phyloP scores from a whole-genome alignment of 345 rosid species.

The Boechera divaricarpa region DNA sequence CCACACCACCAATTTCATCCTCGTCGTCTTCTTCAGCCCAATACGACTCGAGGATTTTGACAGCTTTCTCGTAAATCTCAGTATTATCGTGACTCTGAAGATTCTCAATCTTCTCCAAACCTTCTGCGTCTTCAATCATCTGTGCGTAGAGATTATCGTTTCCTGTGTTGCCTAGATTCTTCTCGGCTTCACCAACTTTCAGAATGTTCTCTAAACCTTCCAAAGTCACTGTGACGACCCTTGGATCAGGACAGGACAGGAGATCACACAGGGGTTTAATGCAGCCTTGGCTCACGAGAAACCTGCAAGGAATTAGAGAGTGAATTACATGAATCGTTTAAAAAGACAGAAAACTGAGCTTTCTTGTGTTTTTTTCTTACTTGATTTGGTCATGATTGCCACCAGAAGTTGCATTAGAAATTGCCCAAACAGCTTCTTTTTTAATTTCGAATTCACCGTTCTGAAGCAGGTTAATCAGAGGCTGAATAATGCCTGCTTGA shows the following conservation, averaged over 20 bases:
- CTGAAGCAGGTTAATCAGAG: constrained; percentile 62
- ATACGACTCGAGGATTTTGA: constrained; percentile 63
- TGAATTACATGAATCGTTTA: not conserved
- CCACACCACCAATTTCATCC: constrained; percentile 46
- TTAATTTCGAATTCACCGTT: constrained; percentile 74
- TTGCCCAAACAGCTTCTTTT: constrained; percentile 88
- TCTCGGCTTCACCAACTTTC: constrained; percentile 75
- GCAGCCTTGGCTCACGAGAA: constrained; percentile 65
- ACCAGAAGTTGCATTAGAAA: constrained; percentile 78
- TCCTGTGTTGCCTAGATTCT: constrained; percentile 51
- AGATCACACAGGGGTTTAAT: constrained; percentile 78
- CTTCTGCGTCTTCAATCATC: constrained; percentile 74
- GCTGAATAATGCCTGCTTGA: constrained; percentile 57
- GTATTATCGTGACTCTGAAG: constrained; percentile 76
- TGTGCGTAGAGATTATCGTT: constrained; percentile 62
- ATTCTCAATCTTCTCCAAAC: constrained; percentile 77
- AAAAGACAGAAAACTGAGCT: not conserved
- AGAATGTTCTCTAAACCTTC: constrained; percentile 80
- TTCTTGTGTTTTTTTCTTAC: constrained; percentile 36
- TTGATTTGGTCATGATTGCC: constrained; percentile 73
- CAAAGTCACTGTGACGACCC: constrained; percentile 62
- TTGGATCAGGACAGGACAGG: constrained; percentile 72
- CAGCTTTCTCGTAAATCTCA: constrained; percentile 78
- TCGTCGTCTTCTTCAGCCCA: constrained; percentile 74
- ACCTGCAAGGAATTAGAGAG: constrained; percentile 40